Base-by-base conservation (phyloP, 2,329 filamentous ascomycete species). In the Arthrobotrys sphaeroides region DNA sequence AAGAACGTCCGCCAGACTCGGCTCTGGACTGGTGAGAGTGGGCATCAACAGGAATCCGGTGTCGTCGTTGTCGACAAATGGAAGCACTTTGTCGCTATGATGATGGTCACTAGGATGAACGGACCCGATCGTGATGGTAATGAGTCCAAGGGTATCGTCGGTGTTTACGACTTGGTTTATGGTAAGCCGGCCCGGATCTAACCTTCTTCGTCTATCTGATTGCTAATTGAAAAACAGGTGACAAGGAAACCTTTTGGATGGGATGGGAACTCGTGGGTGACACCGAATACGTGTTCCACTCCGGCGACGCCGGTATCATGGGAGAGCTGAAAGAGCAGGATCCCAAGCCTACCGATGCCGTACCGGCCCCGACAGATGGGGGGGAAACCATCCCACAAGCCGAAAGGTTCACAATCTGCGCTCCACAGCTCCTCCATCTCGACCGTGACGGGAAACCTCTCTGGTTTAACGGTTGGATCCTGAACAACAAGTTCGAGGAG, bases 241-340 rank as follows among this genome's bases (percentile, higher is more conserved):
- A 85, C 78, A 85, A 85, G 75, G 84, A 85, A 73, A 85, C 84
- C 1, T 85, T 85, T 80, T 85, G 84, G 84, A 81, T 85, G 2
- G 83, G 83, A n/a, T 85, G 84, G 81, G 82, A 85, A 68, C 81
- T 85, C 12, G 83, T 82, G 16, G 84, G 83, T 3, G 83, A 84
- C 65, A 74, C 80, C 5, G 81, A 82, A 22, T 85, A 84, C 75
- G 79, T 82, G 18, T 85, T 85, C 80, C 83, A 85, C 76, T 79
- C 81, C 36, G 84, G 84, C 31, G 81, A 82, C 12, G 80, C 81
- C 2, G 82, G 82, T 6, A 80, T 79, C 38, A 82, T 83, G 72
- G 82, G 82, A 13, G 77, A 78, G 0, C 49, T 82, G 40, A 80
- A 81, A 20, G 45, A 62, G n/a, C 62, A 55, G 26, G 53, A 67